Evolutionary conservation across 768 basidiomycete species (phyloP).

Genomic region (Lactarius indigo): DNA sequence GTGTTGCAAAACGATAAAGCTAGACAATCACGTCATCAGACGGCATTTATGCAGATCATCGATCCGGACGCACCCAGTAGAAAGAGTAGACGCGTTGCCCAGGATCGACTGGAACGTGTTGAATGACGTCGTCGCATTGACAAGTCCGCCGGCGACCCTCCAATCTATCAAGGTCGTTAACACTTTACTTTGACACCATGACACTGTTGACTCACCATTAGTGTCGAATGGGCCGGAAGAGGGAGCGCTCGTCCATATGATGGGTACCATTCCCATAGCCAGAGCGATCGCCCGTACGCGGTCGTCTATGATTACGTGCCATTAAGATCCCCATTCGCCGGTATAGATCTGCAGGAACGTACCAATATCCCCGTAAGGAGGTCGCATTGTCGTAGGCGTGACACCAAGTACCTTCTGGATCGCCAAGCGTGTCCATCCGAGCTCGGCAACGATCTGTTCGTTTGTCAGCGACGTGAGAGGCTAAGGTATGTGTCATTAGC

Average conservation of each 20-base stretch:
- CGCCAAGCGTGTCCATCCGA: conserved; percentile 87
- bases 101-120: conserved; percentile 73
- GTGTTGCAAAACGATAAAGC: conserved; percentile 89
- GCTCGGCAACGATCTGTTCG: conserved; percentile 84
- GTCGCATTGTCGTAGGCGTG: conserved; percentile 74
- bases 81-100: conserved; percentile 54
- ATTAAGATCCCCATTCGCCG: conserved; percentile 1
- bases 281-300: conserved; percentile 87
- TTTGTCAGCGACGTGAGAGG: conserved; percentile 68
- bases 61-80: conserved; percentile 48
- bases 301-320: conserved; percentile 51
- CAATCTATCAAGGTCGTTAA: conserved; percentile 52
- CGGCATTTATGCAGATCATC: neutral
- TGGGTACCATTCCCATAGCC: conserved; percentile 88
- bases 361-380: conserved; percentile 82
- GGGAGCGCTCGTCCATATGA: conserved; percentile 81
- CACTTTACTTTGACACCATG: neutral
- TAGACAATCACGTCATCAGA: conserved; percentile 31
- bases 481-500: conserved; percentile 35
- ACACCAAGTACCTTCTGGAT: conserved; percentile 76
- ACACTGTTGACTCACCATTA: conserved; percentile 45
- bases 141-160: conserved; percentile 77
- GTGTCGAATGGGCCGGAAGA: conserved; percentile 61
- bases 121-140: conserved; percentile 61
- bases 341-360: neutral